These are phyloP conservation scores for Fusarium tuaranense DNA, from an alignment of 2,329 filamentous ascomycete genomes.

Conservation along the genomic window DNA sequence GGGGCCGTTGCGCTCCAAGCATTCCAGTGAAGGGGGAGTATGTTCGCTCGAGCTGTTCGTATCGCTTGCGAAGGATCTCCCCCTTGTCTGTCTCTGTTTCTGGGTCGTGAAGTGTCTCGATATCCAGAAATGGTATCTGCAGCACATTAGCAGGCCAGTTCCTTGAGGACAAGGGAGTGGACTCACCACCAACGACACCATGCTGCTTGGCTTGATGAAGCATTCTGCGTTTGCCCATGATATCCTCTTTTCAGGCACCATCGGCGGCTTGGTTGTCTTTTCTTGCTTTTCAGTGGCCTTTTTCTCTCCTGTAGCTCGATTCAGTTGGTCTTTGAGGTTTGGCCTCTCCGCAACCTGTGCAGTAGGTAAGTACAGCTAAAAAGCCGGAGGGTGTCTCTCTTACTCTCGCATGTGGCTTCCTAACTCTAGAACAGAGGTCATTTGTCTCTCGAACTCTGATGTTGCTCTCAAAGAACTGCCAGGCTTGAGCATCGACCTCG, in stretches of 20 bases:
- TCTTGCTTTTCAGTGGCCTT: neutral
- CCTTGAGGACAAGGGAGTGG: accelerated
- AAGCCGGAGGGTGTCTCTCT: neutral
- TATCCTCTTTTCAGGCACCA: neutral
- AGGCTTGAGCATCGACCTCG: neutral
- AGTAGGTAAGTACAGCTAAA: neutral
- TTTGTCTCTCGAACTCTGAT: neutral
- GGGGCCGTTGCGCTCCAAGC: neutral
- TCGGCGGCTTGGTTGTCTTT: neutral
- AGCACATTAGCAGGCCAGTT: no score
- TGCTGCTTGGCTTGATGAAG: neutral
- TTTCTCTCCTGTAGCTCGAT: neutral
- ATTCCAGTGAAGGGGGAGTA: neutral
- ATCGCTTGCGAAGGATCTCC: neutral
- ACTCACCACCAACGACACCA: neutral
- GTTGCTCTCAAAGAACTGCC: neutral
- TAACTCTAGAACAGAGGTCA: neutral
- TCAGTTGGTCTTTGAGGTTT: neutral
- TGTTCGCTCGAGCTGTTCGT: neutral
- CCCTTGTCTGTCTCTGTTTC: neutral
- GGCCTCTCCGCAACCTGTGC: neutral
- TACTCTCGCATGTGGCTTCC: neutral
- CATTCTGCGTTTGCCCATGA: neutral
- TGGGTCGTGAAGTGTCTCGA: neutral
- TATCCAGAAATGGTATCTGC: neutral